Evolutionary conservation across 1,284 basidiomycete species (phyloP).

Genomic region (Flammula alnicola): DNA sequence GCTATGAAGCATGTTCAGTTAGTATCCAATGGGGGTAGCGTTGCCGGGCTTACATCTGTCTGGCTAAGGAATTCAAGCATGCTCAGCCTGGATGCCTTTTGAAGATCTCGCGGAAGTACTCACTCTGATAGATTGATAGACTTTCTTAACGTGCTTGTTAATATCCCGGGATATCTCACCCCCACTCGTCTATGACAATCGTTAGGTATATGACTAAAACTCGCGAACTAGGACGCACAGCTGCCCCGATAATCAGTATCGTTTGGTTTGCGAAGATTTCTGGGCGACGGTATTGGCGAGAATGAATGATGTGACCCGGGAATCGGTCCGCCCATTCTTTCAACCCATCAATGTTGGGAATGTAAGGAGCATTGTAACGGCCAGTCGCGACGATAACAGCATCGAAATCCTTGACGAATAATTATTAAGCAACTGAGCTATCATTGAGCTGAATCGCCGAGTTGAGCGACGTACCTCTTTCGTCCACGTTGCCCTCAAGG

Average conservation of each 20-base stretch:
- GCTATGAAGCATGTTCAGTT: slow-evolving; percentile 11
- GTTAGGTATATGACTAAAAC: not conserved
- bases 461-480: slow-evolving; percentile 36
- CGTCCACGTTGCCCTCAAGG: slow-evolving; percentile 40
- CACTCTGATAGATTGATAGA: slow-evolving; percentile 43
- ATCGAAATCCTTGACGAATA: slow-evolving; percentile 45
- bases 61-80: no score
- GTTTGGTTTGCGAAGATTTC: slow-evolving; percentile 42
- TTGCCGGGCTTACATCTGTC: no score
- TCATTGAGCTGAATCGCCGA: not conserved
- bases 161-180: slow-evolving; percentile 47
- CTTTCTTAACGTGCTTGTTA: slow-evolving; percentile 32
- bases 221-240: slow-evolving; percentile 27
- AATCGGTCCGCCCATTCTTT: slow-evolving; percentile 42
- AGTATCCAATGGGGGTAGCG: no score
- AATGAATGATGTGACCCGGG: slow-evolving; percentile 43
- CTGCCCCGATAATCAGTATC: slow-evolving; percentile 52
- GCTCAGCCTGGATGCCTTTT: no score
- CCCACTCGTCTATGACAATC: slow-evolving; percentile 39
- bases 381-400: slow-evolving; percentile 51
- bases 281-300: slow-evolving; percentile 49
- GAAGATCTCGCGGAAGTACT: slow-evolving; percentile 9
- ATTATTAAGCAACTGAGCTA: no score
- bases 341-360: slow-evolving; percentile 43
- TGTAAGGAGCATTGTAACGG: slow-evolving; percentile 49